Base-by-base conservation (phyloP, 192 early-diverging fungal species). In the Entomortierella chlamydospora region DNA sequence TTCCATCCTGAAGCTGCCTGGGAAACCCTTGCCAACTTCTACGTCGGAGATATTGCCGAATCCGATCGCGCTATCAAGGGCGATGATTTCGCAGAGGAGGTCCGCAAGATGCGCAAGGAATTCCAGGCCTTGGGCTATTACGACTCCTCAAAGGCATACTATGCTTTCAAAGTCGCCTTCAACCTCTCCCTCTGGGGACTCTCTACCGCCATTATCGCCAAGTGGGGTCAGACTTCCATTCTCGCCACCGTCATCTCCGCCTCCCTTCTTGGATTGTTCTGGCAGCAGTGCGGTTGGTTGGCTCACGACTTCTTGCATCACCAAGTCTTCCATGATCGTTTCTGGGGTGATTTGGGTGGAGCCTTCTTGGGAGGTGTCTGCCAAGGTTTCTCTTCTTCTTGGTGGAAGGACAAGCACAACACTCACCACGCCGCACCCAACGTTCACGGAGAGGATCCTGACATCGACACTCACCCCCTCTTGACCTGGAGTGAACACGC, bases 361-460 rank as follows among this genome's bases (percentile, higher is more conserved):
- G 89, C 89, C 77, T 85, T 94, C 65, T 65, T 93, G 31, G 94
- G 94, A 51, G 89, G 90, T 61, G 73, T 94, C 55, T 89, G 84
- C 80, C 92, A 93, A 66, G 94, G 94, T 6, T 93, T 91, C 71
- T 93, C 91, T 61, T 89, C 93, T 12, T 73, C 85, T 17, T 94
- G 94, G 90, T 95, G 94, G 94, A 95, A 95, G 79, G 85, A 94
- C 81, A 95, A 95, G 84, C 94, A 95, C 85, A 92, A 90, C 85
- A 94, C 93, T 22, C 94, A 95, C 73, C 94, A 95, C 81, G 89
- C 87, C 7, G 85, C 87, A 10, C 91, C 94, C 67, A 95, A 95
- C 72, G 87, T 95, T 51, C 91, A 92, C 72, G 82, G 82, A 5
- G 85, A 90, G 39, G 94, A 95, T 87, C 94, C 94, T 47, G 94